Conservation (phyloP, 495 filamentous ascomycete species). For the Symbiotaphrina buchneri region DNA sequence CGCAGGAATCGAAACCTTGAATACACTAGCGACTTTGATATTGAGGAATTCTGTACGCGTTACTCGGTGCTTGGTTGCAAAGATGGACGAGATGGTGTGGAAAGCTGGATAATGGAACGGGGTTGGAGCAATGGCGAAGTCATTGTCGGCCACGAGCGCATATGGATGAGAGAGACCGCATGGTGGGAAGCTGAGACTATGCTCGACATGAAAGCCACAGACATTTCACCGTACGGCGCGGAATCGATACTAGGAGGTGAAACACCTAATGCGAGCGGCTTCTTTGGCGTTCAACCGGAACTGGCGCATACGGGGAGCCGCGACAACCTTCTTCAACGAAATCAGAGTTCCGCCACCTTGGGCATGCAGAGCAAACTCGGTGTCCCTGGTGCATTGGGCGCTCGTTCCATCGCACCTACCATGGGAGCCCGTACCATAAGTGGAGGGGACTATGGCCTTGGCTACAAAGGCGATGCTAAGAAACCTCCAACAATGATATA, state of each 20-base stretch:
- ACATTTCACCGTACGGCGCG: conserved; percentile 15
- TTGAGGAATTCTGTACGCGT: conserved; percentile 70
- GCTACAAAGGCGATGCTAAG: conserved; percentile 59
- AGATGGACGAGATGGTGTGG: conserved; percentile 80
- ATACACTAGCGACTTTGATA: conserved; percentile 89
- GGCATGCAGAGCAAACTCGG: conserved; percentile 34
- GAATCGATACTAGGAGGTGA: background rate
- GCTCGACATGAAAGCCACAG: conserved; percentile 66
- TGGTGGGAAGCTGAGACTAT: conserved; percentile 98
- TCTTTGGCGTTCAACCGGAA: conserved; percentile 39
- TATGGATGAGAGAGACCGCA: conserved; percentile 84
- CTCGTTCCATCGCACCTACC: conserved; percentile 55
- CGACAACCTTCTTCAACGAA: conserved; percentile 45
- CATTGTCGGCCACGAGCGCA: conserved; percentile 64
- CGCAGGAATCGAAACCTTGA: conserved; percentile 80
- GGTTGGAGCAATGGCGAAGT: conserved; percentile 98
- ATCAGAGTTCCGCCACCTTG: conserved; percentile 30
- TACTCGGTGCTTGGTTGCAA: conserved; percentile 70
- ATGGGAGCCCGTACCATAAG: conserved; percentile 22
- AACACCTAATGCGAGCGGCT: conserved; percentile 27
- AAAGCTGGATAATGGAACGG: conserved; percentile 85
- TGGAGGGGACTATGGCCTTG: conserved; percentile 69
- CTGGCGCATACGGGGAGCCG: conserved; percentile 39
- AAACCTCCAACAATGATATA: conserved; percentile 47
- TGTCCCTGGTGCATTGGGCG: conserved; percentile 22